Evolutionary conservation across 495 filamentous ascomycete species (phyloP).

Genomic region (Penicillium cataractarum): DNA sequence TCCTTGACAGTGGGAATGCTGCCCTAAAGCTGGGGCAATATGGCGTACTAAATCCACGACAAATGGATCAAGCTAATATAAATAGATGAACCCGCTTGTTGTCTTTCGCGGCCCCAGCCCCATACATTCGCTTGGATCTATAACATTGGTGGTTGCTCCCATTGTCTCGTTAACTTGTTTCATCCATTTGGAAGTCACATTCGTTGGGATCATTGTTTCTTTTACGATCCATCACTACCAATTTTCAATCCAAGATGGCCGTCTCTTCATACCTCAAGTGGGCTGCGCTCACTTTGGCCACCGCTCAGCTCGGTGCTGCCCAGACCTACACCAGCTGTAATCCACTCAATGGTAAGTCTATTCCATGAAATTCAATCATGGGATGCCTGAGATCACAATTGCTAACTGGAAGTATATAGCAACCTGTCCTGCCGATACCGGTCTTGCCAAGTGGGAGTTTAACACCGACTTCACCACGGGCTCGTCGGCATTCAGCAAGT

Average conservation of each 20-base stretch:
- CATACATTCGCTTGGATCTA: constrained; percentile 2
- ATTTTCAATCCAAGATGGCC: constrained; percentile 9
- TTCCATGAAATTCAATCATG: background rate
- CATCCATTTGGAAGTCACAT: background rate
- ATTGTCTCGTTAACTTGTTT: constrained; percentile 5
- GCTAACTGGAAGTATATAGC: constrained; percentile 27
- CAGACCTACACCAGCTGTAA: constrained; percentile 77
- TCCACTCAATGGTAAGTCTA: constrained; percentile 57
- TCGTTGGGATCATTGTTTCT: background rate
- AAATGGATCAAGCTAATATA: constrained; percentile 15
- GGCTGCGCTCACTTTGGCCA: constrained; percentile 25
- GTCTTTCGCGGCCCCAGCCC: background rate
- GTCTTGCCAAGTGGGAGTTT: constrained; percentile 58
- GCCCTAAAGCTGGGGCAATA: constrained; percentile 14
- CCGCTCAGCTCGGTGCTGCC: constrained; percentile 52
- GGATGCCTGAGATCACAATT: too few relatives aligned
- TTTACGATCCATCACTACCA: background rate
- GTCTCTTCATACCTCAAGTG: constrained; percentile 26
- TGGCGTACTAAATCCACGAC: constrained; percentile 16
- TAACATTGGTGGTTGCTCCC: background rate
- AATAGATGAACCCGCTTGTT: constrained; percentile 14
- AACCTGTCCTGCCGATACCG: constrained; percentile 65
- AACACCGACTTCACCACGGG: constrained; percentile 66
- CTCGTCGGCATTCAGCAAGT: constrained; percentile 55
- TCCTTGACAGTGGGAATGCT: constrained; percentile 12